These are phyloP conservation scores for Hippophae gyantsensis DNA, from an alignment of 306 rosid species.

Conservation along the genomic window DNA sequence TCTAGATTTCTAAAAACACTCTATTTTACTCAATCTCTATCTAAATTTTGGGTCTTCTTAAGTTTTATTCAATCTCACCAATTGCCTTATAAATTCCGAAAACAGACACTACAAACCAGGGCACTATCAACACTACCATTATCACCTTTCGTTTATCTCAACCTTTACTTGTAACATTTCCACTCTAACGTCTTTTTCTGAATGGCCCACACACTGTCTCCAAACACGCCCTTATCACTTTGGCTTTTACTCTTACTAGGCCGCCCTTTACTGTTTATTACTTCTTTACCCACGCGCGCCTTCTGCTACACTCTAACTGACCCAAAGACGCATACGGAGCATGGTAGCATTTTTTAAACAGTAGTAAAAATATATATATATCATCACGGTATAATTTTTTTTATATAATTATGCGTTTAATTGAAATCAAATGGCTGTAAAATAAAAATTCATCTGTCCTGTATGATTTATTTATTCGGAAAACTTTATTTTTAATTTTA, in stretches of 20 bases:
- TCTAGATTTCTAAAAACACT: background rate
- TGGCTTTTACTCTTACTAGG: slow-evolving; percentile 14
- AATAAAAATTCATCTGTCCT: too few species aligned
- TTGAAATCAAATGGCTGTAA: too few species aligned
- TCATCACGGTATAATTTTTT: too few species aligned
- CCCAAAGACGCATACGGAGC: too few species aligned
- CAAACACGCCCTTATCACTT: slow-evolving; percentile 33
- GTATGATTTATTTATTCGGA: too few species aligned
- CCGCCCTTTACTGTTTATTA: slow-evolving; percentile 7
- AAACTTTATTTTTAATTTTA: too few species aligned
- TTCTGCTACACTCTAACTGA: slow-evolving; percentile 44
- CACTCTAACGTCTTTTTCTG: slow-evolving; percentile 13
- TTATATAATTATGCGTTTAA: too few species aligned
- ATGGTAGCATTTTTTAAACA: too few species aligned
- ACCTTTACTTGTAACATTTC: slow-evolving; percentile 1
- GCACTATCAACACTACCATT: slow-evolving; percentile 4
- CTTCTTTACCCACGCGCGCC: background rate
- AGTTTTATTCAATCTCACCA: background rate
- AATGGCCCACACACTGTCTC: slow-evolving; percentile 27
- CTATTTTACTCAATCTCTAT: background rate
- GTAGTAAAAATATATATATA: too few species aligned
- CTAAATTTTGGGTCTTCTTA: slow-evolving; percentile 20
- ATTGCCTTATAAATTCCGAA: background rate
- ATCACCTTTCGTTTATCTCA: background rate
- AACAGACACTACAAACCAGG: slow-evolving; percentile 13